Conservation (phyloP, 768 basidiomycete genomes). For the Strobilomyces confusus region DNA sequence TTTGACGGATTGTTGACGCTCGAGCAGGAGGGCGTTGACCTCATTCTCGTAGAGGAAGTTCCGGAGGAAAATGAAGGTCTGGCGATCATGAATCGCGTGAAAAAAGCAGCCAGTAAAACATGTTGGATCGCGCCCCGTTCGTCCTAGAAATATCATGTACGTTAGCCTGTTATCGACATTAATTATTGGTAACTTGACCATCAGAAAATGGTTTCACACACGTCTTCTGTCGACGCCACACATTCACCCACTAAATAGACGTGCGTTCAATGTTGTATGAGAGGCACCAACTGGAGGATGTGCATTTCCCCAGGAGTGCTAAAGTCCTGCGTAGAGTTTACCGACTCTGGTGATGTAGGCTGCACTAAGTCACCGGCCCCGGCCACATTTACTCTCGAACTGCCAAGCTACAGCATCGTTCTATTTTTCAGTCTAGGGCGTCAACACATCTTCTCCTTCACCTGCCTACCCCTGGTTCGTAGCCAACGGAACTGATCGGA, state of each 20-base stretch:
- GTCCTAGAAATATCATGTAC: constrained; percentile 16
- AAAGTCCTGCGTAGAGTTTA: neutral
- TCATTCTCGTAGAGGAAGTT: constrained; percentile 84
- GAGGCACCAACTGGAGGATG: neutral
- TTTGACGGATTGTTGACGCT: constrained; percentile 85
- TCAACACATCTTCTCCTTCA: neutral
- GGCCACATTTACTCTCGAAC: neutral
- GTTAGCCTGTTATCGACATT: constrained; percentile 1
- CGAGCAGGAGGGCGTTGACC: constrained; percentile 70
- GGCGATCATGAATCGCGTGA: constrained; percentile 92
- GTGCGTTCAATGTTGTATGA: neutral
- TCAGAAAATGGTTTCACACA: neutral
- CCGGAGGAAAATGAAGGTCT: constrained; percentile 78
- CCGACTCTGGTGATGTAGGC: neutral
- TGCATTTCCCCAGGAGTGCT: neutral
- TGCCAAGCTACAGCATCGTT: constrained; percentile 10
- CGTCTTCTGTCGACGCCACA: neutral
- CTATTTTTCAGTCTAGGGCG: neutral
- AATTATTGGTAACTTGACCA: neutral
- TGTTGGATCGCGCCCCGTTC: constrained; percentile 26
- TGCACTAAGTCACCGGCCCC: neutral
- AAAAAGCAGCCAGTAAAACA: constrained; percentile 76
- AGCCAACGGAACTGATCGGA: neutral
- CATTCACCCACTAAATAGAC: constrained; percentile 1
- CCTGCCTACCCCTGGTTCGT: neutral